Percentiles rank a stretch among this genome's conserved stretches.
Conservation (phyloP, 2,329 filamentous ascomycete species). For the Aspergillus quadrilineatus region DNA sequence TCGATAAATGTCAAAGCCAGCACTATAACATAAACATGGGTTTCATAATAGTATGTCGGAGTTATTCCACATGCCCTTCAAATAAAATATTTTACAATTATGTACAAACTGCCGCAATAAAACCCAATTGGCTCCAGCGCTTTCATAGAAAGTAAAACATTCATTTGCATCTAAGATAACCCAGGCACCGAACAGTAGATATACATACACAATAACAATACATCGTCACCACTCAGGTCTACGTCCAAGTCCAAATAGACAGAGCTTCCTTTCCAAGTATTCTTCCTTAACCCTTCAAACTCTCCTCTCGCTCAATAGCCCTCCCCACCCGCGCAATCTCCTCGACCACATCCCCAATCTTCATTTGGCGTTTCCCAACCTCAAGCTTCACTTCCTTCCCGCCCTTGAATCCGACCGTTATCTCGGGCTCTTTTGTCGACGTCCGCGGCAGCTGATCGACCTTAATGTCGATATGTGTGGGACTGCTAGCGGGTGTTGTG, state of each 20-base stretch:
- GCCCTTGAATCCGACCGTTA: conserved; percentile 90
- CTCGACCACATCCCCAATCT: conserved; percentile 80
- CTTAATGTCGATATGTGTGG: conserved; percentile 71
- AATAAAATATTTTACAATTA: background rate
- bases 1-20: too few species aligned
- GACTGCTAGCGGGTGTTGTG: conserved; percentile 73
- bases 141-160: background rate
- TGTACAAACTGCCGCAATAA: background rate
- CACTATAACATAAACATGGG: too few species aligned
- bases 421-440: conserved; percentile 65
- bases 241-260: background rate
- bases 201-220: conserved; percentile 3
- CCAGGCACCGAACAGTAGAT: background rate
- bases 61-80: too few species aligned
- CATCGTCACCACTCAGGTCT: conserved; percentile 24
- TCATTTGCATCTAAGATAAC: background rate
- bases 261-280: background rate
- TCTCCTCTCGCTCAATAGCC: conserved; percentile 75
- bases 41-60: too few species aligned
- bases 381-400: conserved; percentile 87
- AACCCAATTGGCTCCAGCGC: background rate
- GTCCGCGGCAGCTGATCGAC: conserved; percentile 71
- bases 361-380: conserved; percentile 72
- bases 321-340: conserved; percentile 90
- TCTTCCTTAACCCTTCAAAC: conserved; percentile 56